Evolutionary conservation across 352 stramenopile species (phyloP).

Genomic region (Bremia lactucae): DNA sequence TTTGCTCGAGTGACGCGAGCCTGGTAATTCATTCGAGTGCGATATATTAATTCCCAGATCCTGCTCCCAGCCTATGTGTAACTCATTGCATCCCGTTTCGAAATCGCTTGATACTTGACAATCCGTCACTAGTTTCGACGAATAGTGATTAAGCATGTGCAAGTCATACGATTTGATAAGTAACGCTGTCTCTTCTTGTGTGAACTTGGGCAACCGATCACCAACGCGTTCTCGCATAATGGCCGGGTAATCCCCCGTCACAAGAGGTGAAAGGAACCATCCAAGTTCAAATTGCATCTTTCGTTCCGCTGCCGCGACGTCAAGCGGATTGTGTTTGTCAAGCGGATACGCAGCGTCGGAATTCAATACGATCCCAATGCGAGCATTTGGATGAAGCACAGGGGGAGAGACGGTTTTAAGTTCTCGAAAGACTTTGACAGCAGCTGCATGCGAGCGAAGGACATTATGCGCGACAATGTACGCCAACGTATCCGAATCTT

Average conservation of each 20-base stretch:
- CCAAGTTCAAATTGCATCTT: conserved; percentile 86
- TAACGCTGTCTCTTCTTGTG: conserved; percentile 44
- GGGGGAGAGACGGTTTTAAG: conserved; percentile 36
- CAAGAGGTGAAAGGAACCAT: conserved; percentile 88
- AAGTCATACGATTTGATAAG: conserved; percentile 85
- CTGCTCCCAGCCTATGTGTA: conserved; percentile 32
- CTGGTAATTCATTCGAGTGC: conserved; percentile 46
- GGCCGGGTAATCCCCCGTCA: conserved; percentile 84
- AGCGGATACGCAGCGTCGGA: conserved; percentile 70
- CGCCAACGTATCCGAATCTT: conserved; percentile 32
- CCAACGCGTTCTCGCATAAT: conserved; percentile 82
- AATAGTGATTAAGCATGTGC: conserved; percentile 93
- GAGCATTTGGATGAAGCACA: conserved; percentile 31
- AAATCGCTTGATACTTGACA: conserved; percentile 20
- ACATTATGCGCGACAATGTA: conserved; percentile 80
- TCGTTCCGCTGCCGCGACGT: conserved; percentile 58
- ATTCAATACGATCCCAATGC: conserved; percentile 88
- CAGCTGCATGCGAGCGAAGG: conserved; percentile 82
- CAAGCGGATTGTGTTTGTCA: conserved; percentile 34
- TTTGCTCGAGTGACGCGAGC: conserved; percentile 43
- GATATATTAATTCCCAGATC: conserved; percentile 41
- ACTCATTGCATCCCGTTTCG: conserved; percentile 27
- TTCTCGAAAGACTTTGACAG: conserved; percentile 73
- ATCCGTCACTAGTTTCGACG: conserved; percentile 48
- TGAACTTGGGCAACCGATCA: conserved; percentile 81